Percentiles rank a stretch among this genome's conserved stretches.
phyloP scores from a whole-genome alignment of 345 rosid species.

The Sonneratia caseolaris region DNA sequence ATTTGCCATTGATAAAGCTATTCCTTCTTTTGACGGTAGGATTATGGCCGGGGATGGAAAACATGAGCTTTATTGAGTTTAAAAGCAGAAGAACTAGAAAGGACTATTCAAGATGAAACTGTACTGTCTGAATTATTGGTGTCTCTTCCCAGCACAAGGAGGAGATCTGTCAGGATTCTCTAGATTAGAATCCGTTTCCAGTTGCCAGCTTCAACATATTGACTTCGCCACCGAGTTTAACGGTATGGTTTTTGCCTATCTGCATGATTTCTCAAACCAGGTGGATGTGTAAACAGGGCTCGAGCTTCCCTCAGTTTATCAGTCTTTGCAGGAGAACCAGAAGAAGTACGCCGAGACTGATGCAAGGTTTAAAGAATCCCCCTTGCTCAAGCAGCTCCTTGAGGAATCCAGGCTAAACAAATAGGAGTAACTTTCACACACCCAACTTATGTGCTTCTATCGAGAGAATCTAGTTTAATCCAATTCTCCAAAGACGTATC shows the following conservation, averaged over 20 bases:
- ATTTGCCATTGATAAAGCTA: background rate
- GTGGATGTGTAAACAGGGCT: background rate
- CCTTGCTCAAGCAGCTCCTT: conserved; percentile 69
- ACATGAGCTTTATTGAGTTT: background rate
- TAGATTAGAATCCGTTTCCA: conserved; percentile 81
- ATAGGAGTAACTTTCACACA: conserved; percentile 45
- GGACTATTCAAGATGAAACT: background rate
- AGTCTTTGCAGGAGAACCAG: conserved; percentile 67
- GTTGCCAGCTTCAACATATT: conserved; percentile 63
- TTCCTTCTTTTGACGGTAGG: background rate
- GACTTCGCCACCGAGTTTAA: conserved; percentile 68
- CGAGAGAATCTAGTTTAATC: background rate
- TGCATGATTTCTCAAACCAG: background rate
- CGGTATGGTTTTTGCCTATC: conserved; percentile 27
- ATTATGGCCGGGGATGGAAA: too few species aligned
- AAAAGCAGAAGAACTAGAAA: background rate
- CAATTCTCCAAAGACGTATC: background rate
- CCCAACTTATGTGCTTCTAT: background rate
- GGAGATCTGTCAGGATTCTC: conserved; percentile 71
- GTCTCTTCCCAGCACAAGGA: conserved; percentile 43
- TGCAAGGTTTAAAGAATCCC: conserved; percentile 72
- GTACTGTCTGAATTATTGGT: background rate
- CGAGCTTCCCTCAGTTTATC: background rate
- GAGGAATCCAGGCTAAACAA: conserved; percentile 66
- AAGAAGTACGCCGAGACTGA: conserved; percentile 78